Conservation (phyloP, 1,284 basidiomycete genomes). For the Ceratobasidium sp. region DNA sequence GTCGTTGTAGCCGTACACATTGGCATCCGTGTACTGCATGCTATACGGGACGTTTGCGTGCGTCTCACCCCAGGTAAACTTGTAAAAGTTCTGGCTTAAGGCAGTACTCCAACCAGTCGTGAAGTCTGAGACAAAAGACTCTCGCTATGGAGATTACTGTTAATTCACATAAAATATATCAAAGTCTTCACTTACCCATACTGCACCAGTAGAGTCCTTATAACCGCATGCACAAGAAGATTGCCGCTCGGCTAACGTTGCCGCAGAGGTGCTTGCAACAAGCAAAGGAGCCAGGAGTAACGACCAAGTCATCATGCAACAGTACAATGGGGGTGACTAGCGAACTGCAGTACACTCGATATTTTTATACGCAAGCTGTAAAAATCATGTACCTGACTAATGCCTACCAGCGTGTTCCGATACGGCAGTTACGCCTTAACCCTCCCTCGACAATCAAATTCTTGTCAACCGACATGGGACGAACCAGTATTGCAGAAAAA, state of each 20-base stretch:
- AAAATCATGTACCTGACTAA: too few species aligned
- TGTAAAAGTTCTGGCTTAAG: constrained; percentile 1
- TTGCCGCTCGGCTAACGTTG: constrained; percentile 30
- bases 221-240: constrained; percentile 43
- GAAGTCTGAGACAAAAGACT: constrained; percentile 40
- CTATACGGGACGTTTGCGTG: constrained; percentile 26
- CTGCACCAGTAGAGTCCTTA: constrained; percentile 40
- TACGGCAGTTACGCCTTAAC: too few species aligned
- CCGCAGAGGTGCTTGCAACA: neutral
- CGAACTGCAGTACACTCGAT: too few species aligned
- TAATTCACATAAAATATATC: neutral
- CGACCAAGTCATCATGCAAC: constrained; percentile 26
- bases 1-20: constrained; percentile 41
- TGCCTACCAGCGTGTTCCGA: too few species aligned
- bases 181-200: constrained; percentile 40
- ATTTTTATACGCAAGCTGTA: too few species aligned
- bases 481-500: too few species aligned
- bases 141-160: constrained; percentile 22
- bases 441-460: too few species aligned
- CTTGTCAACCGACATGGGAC: too few species aligned
- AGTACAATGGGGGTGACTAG: too few species aligned
- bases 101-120: constrained; percentile 25
- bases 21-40: constrained; percentile 24
- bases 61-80: neutral
- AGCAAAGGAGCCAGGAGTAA: constrained; percentile 9